Percentiles rank a stretch among this genome's conserved stretches.
Conservation (phyloP, 768 basidiomycete species). For the Rhodotorula babjevae region DNA sequence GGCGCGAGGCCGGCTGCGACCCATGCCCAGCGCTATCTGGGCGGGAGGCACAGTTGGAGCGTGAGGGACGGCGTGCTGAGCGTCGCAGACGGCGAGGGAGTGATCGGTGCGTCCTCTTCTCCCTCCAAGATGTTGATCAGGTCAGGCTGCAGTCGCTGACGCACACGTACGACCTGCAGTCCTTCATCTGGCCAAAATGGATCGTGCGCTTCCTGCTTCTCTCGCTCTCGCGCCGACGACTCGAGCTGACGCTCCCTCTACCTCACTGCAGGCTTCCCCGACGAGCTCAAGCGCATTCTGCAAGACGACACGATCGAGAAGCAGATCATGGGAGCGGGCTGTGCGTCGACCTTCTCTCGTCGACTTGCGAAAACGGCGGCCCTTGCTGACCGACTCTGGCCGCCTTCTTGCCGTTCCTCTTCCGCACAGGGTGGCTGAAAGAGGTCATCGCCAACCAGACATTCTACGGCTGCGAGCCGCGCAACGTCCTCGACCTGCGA, state of each 20-base stretch:
- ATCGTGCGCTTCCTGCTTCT: not conserved
- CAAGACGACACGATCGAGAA: slow-evolving; percentile 1
- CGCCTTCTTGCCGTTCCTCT: not conserved
- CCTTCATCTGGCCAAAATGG: not conserved
- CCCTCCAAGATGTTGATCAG: not conserved
- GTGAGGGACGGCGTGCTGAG: not conserved
- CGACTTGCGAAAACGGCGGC: too few relatives aligned
- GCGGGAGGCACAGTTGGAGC: not conserved
- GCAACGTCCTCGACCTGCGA: not conserved
- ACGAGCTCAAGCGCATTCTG: not conserved
- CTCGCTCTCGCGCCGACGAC: too few relatives aligned
- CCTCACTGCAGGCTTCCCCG: not conserved
- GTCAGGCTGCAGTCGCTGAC: too few relatives aligned
- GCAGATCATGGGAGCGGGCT: not conserved
- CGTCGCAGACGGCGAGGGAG: not conserved
- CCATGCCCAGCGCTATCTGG: fast-evolving
- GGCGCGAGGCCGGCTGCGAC: not conserved
- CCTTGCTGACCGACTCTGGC: too few relatives aligned
- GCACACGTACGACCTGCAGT: not conserved
- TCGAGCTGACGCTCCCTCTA: not conserved
- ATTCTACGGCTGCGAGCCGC: not conserved
- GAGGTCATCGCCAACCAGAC: not conserved
- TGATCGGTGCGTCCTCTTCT: not conserved
- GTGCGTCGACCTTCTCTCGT: not conserved
- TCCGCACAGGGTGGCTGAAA: not conserved